Conservation (phyloP, 2,329 filamentous ascomycete species). For the Dothidotthia symphoricarpi region DNA sequence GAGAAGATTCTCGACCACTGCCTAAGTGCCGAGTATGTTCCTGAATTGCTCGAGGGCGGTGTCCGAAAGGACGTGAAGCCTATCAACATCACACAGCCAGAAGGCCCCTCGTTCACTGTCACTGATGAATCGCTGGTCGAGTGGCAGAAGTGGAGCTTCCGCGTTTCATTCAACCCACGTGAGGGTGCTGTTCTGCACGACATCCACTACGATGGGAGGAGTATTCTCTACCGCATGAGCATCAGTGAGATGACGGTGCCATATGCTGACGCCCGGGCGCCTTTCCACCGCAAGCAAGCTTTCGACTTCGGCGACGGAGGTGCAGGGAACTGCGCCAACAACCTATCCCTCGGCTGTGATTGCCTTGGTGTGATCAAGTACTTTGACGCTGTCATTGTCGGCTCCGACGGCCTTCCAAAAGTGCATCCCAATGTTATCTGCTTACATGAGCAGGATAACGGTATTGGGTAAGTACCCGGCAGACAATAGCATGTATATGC, state of each 20-base stretch:
- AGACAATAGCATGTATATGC: not conserved
- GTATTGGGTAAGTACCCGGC: no score
- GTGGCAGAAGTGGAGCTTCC: constrained; percentile 50
- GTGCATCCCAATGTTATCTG: constrained; percentile 62
- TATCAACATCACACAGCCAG: constrained; percentile 68
- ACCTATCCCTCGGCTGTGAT: constrained; percentile 65
- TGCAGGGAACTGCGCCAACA: constrained; percentile 65
- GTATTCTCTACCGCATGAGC: constrained; percentile 64
- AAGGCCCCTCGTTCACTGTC: constrained; percentile 66
- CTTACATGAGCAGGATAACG: constrained; percentile 67
- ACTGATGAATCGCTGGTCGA: constrained; percentile 45
- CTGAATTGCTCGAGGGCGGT: constrained; percentile 42
- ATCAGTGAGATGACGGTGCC: constrained; percentile 69
- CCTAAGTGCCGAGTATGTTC: constrained; percentile 51
- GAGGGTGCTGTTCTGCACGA: constrained; percentile 72
- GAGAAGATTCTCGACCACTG: constrained; percentile 50
- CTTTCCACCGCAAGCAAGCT: constrained; percentile 67
- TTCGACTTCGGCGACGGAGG: constrained; percentile 72
- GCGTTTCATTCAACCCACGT: constrained; percentile 42
- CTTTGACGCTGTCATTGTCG: constrained; percentile 58
- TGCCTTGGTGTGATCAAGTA: constrained; percentile 68
- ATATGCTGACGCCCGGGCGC: constrained; percentile 63
- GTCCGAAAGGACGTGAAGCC: constrained; percentile 57
- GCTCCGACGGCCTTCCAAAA: constrained; percentile 55
- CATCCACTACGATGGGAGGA: constrained; percentile 64